phyloP scores from a whole-genome alignment of 179 eudicot genomes.

The Beta lomatogona region DNA sequence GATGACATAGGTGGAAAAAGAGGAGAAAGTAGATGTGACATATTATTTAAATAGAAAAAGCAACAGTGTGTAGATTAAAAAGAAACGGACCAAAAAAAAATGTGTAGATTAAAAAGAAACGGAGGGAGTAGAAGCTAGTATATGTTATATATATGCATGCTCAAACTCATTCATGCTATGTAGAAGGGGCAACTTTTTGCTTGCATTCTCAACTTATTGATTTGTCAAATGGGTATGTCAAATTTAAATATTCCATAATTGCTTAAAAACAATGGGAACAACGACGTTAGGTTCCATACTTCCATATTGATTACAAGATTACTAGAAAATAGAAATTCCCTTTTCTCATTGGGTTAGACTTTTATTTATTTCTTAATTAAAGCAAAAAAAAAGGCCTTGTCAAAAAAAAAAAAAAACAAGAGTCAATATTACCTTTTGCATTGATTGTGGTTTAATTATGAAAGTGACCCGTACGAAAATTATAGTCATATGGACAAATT shows the following conservation, averaged over 20 bases:
- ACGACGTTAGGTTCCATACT: not conserved
- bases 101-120: too few relatives aligned
- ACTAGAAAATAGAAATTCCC: not conserved
- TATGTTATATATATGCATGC: too few relatives aligned
- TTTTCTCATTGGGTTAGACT: not conserved
- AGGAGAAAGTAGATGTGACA: too few relatives aligned
- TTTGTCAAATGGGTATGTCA: not conserved
- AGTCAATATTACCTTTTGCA: not conserved
- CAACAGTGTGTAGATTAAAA: too few relatives aligned
- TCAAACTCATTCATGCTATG: too few relatives aligned
- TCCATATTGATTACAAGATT: not conserved
- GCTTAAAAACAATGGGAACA: not conserved
- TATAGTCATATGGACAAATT: conserved; percentile 4
- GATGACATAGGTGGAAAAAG: too few relatives aligned
- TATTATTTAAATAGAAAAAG: too few relatives aligned
- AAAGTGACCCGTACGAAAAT: conserved; percentile 16
- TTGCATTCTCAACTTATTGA: not conserved
- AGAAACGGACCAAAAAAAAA: too few relatives aligned
- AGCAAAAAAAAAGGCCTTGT: not conserved
- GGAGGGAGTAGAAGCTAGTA: not conserved
- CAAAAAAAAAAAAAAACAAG: not conserved
- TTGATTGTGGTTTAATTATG: not conserved
- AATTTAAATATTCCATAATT: not conserved
- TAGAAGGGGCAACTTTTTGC: not conserved
- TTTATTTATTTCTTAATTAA: not conserved